Evolutionary conservation across 108 stramenopile species (phyloP), one percentile per base, ranked within the genome.

Genomic region (Cylindrotheca fusiformis): DNA sequence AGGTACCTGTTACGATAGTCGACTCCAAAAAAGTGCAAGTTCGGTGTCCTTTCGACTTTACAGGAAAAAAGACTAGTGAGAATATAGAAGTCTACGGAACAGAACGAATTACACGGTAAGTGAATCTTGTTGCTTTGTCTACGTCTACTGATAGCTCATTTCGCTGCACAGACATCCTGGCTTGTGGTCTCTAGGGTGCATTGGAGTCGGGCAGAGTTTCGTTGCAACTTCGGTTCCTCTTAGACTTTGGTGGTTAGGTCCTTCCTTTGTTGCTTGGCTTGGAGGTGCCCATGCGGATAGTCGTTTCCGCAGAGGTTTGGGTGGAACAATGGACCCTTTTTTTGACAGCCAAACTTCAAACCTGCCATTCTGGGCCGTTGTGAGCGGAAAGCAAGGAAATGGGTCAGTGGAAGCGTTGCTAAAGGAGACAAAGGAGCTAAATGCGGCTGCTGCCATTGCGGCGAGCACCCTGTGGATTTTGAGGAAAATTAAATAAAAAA

Each of bases 21-120:
- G 59, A 46, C 4, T 19, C 48, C 46, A 54, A 49, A 1, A 55
- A 55, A 52, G 2, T 78, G 65, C 86, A 95, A 75, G 86, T 95
- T 30, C 86, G 90, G 23, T 96, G 95, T 73, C 95, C 95, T 3
- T 92, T 94, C 56, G 95, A 96, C 75, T 94, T 96, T 63, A 69
- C 84, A 2, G 86, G 75, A 36, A 48, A 51, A 24, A 48, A 63
- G 27, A 14, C 48, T n/a, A 14, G n/a, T 17, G 54, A 71, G 48
- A 71, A 65, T 20, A 51, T 73, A 27, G 48, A 12, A 0, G 46
- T 87, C 17, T 66, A 62, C 12, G 93, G 93, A 20, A 55, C 93
- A 48, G 93, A 94, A 27, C 64, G 95, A 27, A 78, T 96, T 31
- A 67, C 85, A 23, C 82, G 36, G 36, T 41, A 41, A 6, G n/a